Evolutionary conservation across 108 stramenopile genomes (phyloP).

Genomic region (Conticribra weissflogii): DNA sequence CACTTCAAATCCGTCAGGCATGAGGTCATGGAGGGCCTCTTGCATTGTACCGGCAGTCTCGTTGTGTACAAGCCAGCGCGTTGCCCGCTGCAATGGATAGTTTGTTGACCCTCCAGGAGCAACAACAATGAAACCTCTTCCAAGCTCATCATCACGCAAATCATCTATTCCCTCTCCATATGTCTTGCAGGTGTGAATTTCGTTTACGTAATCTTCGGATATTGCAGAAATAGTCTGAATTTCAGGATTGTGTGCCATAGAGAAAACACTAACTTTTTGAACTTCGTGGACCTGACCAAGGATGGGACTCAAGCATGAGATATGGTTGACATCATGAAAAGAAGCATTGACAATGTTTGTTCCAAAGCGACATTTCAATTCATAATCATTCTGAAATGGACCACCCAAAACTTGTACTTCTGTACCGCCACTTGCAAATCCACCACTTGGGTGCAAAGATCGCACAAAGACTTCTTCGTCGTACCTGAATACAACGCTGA

Average conservation of each 20-base stretch:
- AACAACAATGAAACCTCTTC: slow-evolving; percentile 38
- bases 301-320: slow-evolving; percentile 35
- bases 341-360: slow-evolving; percentile 31
- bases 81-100: slow-evolving; percentile 26
- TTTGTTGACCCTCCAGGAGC: slow-evolving; percentile 28
- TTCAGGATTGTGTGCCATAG: slow-evolving; percentile 1
- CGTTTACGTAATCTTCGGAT: no score
- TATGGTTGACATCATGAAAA: slow-evolving; percentile 18
- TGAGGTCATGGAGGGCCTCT: slow-evolving; percentile 39
- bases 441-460: slow-evolving; percentile 33
- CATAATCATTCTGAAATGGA: slow-evolving; percentile 26
- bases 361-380: slow-evolving; percentile 50
- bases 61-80: slow-evolving; percentile 41
- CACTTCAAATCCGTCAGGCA: slow-evolving; percentile 36
- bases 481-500: slow-evolving; percentile 36
- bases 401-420: slow-evolving; percentile 36
- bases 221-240: background rate
- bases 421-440: slow-evolving; percentile 39
- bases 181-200: no score
- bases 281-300: slow-evolving; percentile 47
- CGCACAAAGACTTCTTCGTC: slow-evolving; percentile 28
- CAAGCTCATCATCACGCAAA: slow-evolving; percentile 28
- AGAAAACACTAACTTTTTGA: slow-evolving; percentile 42
- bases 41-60: slow-evolving; percentile 39
- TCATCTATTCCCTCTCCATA: background rate